These are phyloP conservation scores for Pascua guehoae DNA, from an alignment of 1,284 basidiomycete genomes.

Conservation along the genomic window DNA sequence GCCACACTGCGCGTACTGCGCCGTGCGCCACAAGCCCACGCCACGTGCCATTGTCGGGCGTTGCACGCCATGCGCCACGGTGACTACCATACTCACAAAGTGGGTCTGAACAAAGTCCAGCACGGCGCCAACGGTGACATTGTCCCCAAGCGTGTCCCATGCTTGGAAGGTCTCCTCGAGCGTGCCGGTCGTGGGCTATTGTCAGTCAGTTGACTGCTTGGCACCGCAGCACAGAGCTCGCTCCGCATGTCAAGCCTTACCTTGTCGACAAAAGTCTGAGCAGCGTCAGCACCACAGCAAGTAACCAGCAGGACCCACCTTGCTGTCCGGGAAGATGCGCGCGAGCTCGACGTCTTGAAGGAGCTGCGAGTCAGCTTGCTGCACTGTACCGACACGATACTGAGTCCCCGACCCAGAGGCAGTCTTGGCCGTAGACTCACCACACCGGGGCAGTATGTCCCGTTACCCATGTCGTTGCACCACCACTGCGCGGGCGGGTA, in stretches of 20 bases:
- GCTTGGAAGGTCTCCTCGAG: constrained; percentile 65
- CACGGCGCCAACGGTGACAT: constrained; percentile 53
- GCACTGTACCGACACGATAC: too few species aligned
- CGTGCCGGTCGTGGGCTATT: constrained; percentile 65
- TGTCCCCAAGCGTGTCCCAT: constrained; percentile 61
- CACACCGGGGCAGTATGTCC: constrained; percentile 73
- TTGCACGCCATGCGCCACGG: too few species aligned
- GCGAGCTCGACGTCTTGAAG: constrained; percentile 82
- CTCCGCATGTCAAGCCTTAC: constrained; percentile 11
- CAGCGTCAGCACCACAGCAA: background rate
- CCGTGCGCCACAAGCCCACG: too few species aligned
- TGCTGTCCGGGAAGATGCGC: constrained; percentile 70
- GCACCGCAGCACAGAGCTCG: background rate
- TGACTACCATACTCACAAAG: constrained; percentile 50
- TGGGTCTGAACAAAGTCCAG: constrained; percentile 69
- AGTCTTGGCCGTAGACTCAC: background rate
- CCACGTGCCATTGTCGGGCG: too few species aligned
- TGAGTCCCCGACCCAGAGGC: too few species aligned
- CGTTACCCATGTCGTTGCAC: constrained; percentile 51
- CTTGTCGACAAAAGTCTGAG: constrained; percentile 68
- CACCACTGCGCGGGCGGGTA: constrained; percentile 64
- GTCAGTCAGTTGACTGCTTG: background rate
- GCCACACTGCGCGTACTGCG: too few species aligned
- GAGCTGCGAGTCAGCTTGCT: constrained; percentile 52
- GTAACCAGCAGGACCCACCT: constrained; percentile 53